These are phyloP conservation scores for Thalassiosira mediterranea DNA, from an alignment of 352 stramenopile species.

Conservation along the genomic window DNA sequence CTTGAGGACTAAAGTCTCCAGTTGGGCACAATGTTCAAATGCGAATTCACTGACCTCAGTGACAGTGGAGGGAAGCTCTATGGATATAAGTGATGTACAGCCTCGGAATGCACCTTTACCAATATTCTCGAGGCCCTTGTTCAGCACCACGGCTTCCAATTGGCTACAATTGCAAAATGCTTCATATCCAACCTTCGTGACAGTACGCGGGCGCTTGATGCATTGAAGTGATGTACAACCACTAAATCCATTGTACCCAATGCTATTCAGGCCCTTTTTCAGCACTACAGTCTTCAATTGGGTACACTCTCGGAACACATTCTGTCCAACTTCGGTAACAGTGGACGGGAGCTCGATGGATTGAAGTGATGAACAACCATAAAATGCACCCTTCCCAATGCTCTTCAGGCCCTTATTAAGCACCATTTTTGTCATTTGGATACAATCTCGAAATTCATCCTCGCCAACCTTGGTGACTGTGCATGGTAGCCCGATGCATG, in stretches of 20 bases:
- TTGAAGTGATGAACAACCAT: not conserved
- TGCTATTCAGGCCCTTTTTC: not conserved
- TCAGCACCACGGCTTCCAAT: not conserved
- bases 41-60: not conserved
- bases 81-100: not conserved
- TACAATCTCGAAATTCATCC: constrained; percentile 1
- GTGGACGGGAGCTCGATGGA: not conserved
- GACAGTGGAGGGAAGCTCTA: constrained; percentile 1
- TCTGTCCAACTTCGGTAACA: not conserved
- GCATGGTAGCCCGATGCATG: not conserved
- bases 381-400: constrained; percentile 3
- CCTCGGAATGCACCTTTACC: not conserved
- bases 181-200: not conserved
- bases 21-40: not conserved
- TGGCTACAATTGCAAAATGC: constrained; percentile 4
- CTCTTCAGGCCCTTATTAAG: not conserved
- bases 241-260: not conserved
- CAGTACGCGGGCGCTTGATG: too few species aligned
- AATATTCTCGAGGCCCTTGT: constrained; percentile 5
- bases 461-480: too few species aligned
- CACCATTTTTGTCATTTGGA: not conserved
- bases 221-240: too few species aligned
- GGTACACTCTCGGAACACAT: not conserved
- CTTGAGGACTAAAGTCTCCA: not conserved
- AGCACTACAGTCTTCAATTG: not conserved